These are phyloP conservation scores for Candida ascalaphidarum DNA, from an alignment of 805 yeast species.

Conservation along the genomic window DNA sequence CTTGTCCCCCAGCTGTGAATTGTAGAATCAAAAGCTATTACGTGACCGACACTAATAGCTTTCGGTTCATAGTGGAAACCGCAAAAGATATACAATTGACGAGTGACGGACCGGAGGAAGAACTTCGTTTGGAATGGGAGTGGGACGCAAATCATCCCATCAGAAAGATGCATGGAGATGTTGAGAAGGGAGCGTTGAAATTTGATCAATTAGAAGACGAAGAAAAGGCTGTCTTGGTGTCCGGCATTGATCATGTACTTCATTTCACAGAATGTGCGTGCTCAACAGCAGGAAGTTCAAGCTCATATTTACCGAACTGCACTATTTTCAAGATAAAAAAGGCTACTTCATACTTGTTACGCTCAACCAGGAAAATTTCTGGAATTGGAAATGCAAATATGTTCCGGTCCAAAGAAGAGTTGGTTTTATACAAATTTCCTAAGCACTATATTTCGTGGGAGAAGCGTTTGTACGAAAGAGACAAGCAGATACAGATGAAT, in stretches of 20 bases:
- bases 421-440: constrained; percentile 20
- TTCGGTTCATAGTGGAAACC: constrained; percentile 51
- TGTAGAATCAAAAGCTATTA: constrained; percentile 49
- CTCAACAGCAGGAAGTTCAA: constrained; percentile 29
- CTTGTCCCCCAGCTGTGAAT: constrained; percentile 61
- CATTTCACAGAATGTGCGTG: constrained; percentile 62
- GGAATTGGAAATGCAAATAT: constrained; percentile 26
- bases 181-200: constrained; percentile 21
- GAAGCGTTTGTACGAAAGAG: constrained; percentile 22
- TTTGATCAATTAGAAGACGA: constrained; percentile 49
- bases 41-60: constrained; percentile 27
- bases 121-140: constrained; percentile 76
- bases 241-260: constrained; percentile 54
- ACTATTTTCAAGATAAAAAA: constrained; percentile 52
- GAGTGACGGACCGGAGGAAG: constrained; percentile 35
- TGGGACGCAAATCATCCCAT: constrained; percentile 84
- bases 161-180: constrained; percentile 31
- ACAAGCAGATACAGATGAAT: constrained; percentile 14
- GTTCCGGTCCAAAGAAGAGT: constrained; percentile 29
- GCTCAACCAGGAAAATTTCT: constrained; percentile 49
- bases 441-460: constrained; percentile 29
- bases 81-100: constrained; percentile 38
- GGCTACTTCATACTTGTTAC: constrained; percentile 48
- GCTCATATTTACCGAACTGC: constrained; percentile 36
- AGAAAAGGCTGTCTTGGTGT: constrained; percentile 47